phyloP scores from a whole-genome alignment of 148 eudicot species.

The Mesembryanthemum crystallinum region DNA sequence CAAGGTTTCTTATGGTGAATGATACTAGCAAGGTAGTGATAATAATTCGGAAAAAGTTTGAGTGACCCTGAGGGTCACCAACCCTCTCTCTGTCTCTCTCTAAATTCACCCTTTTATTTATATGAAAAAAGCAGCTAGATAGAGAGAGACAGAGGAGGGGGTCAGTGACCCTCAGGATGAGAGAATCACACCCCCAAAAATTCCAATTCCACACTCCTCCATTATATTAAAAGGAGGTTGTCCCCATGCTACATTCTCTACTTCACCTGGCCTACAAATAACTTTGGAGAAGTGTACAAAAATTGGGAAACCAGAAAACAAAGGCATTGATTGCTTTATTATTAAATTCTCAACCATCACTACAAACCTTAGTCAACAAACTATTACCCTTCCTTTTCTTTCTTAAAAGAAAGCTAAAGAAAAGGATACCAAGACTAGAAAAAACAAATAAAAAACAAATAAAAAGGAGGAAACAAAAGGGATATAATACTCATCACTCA shows the following conservation, averaged over 20 bases:
- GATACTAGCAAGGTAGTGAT: too few relatives aligned
- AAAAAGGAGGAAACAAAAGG: slow-evolving; percentile 12
- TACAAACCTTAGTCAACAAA: slow-evolving; percentile 51
- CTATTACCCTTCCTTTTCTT: slow-evolving; percentile 27
- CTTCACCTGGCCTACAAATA: slow-evolving; percentile 16
- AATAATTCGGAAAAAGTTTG: too few relatives aligned
- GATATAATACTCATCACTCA: slow-evolving; percentile 17
- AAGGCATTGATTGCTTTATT: slow-evolving; percentile 47
- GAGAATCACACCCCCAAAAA: too few relatives aligned
- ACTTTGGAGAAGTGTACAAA: slow-evolving; percentile 23
- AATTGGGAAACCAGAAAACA: slow-evolving; percentile 23
- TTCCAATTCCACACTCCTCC: not conserved
- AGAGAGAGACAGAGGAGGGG: too few relatives aligned
- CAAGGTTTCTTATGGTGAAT: too few relatives aligned
- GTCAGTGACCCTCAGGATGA: too few relatives aligned
- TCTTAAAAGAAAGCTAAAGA: slow-evolving; percentile 25
- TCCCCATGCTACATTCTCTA: slow-evolving; percentile 19
- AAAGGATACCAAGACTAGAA: slow-evolving; percentile 27
- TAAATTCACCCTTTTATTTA: too few relatives aligned
- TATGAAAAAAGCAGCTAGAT: too few relatives aligned
- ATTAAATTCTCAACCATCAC: slow-evolving; percentile 52
- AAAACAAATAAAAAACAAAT: slow-evolving; percentile 18
- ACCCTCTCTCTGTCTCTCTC: too few relatives aligned
- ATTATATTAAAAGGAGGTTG: slow-evolving; percentile 18
- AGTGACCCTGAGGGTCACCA: too few relatives aligned